A percentile compares a stretch with the other conserved stretches of the same genome.
These are phyloP conservation scores for Calocybe cyanea DNA, from an alignment of 768 basidiomycete genomes.

Conservation along the genomic window DNA sequence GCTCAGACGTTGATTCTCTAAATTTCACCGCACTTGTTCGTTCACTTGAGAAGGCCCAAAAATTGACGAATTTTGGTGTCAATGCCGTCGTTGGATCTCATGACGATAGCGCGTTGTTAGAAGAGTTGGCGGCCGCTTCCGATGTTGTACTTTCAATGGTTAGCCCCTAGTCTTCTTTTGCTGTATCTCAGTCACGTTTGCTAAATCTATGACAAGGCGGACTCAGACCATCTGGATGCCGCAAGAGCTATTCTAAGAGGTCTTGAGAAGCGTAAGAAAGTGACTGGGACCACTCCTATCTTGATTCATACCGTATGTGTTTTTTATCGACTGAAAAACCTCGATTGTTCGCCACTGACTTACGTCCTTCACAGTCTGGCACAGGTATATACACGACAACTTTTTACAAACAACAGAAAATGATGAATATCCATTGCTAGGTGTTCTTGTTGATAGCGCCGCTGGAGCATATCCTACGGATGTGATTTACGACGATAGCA, in stretches of 20 bases:
- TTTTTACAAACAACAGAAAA: background rate
- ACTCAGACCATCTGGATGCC: slow-evolving; percentile 40
- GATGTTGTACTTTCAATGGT: slow-evolving; percentile 12
- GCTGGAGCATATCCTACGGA: slow-evolving; percentile 22
- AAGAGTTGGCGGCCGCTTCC: slow-evolving; percentile 37
- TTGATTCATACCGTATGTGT: slow-evolving; percentile 57
- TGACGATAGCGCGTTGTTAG: slow-evolving; percentile 36
- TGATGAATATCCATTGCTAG: slow-evolving; percentile 14
- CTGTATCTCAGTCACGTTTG: no score
- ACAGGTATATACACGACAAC: slow-evolving; percentile 13
- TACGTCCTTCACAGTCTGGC: slow-evolving; percentile 21
- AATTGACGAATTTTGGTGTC: slow-evolving; percentile 32
- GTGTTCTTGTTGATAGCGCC: slow-evolving; percentile 29
- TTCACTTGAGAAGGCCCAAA: slow-evolving; percentile 38
- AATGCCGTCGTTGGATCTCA: slow-evolving; percentile 40
- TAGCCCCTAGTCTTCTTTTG: background rate
- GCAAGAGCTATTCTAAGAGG: slow-evolving; percentile 47
- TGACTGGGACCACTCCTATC: slow-evolving; percentile 37
- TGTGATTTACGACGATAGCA: slow-evolving; percentile 32
- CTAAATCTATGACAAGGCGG: slow-evolving; percentile 19
- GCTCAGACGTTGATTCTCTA: slow-evolving; percentile 29
- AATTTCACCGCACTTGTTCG: slow-evolving; percentile 43
- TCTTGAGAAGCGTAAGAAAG: slow-evolving; percentile 39
- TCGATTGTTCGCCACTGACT: background rate
- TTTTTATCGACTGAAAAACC: slow-evolving; percentile 31